phyloP scores from a whole-genome alignment of 1,284 basidiomycete species.

The Dichomitus squalens region DNA sequence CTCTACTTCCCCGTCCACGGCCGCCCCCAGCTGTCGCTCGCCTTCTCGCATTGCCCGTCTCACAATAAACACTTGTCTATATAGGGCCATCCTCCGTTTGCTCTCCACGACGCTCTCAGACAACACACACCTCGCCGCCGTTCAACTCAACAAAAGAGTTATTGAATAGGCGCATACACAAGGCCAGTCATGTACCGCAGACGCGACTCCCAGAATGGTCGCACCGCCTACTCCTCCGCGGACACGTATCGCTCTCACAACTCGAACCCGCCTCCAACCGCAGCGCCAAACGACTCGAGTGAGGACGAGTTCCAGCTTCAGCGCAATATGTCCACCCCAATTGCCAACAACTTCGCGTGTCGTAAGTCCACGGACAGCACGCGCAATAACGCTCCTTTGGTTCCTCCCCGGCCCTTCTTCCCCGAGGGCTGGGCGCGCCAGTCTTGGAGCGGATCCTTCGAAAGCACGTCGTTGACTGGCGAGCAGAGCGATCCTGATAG shows the following conservation, averaged over 20 bases:
- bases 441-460: conserved; percentile 29
- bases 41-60: no score
- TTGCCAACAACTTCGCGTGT: conserved; percentile 22
- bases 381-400: conserved; percentile 7
- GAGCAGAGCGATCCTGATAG: conserved; percentile 32
- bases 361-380: no score
- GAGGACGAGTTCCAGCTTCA: conserved; percentile 29
- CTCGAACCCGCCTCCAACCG: conserved; percentile 22
- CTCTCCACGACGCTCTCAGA: no score
- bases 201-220: conserved; percentile 28
- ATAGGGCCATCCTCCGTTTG: no score
- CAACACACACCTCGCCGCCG: no score
- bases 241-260: conserved; percentile 33
- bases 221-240: no score
- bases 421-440: conserved; percentile 25
- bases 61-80: no score
- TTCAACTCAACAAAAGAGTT: no score
- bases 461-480: conserved; percentile 15
- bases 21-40: no score
- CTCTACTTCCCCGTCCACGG: no score
- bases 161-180: no score
- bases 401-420: conserved; percentile 30
- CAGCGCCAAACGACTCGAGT: conserved; percentile 22
- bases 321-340: conserved; percentile 19
- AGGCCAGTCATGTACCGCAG: conserved; percentile 30